Evolutionary conservation across 129 eudicot genomes (phyloP), one percentile per base, ranked within the genome.

Genomic region (Glebionis coronaria): DNA sequence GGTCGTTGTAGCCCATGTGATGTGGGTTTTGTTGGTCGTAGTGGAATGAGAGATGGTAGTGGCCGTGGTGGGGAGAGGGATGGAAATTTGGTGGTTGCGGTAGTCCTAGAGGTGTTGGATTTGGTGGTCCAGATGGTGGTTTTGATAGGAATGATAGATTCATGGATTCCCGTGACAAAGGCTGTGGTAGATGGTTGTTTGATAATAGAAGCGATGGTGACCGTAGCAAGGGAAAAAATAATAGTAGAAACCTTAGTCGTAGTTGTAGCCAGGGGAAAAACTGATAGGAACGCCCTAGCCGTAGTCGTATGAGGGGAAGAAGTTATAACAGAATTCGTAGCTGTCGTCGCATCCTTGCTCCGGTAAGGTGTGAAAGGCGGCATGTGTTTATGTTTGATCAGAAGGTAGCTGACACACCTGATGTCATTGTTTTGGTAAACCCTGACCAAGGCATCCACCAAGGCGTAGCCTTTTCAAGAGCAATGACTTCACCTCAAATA

Each of bases 131-230:
- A n/a, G 67, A 61, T 15, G 66, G 51, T 6, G 9, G 19, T 23
- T 16, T 63, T 18, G 69, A 58, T 3, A 45, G 71, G 15, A 58
- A 80, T 58, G 87, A 84, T 29, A 80, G 93, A 19, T 81, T 78
- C 71, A 62, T 65, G 55, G 86, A 83, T 78, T 85, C 65, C 10
- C 82, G 82, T 51, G 95, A 94, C 16, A 15, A 16, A 4, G 54
- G 54, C 4, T 16, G 54, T 13, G 54, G 54, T 2, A 49, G 88
- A 46, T 91, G 90, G 6, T 76, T 82, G 12, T 87, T 80, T 82
- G 95, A 87, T 63, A 73, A 56, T 72, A 80, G 95, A 70, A 82
- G 89, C 76, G 95, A 86, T 20, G 29, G 78, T 23, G 88, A 78
- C 38, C 79, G 90, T 66, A 75, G 85, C 31, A 79, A 85, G 71